Base-by-base conservation (phyloP, 1,139 yeast species). In the Nakaseomyces glabratus region DNA sequence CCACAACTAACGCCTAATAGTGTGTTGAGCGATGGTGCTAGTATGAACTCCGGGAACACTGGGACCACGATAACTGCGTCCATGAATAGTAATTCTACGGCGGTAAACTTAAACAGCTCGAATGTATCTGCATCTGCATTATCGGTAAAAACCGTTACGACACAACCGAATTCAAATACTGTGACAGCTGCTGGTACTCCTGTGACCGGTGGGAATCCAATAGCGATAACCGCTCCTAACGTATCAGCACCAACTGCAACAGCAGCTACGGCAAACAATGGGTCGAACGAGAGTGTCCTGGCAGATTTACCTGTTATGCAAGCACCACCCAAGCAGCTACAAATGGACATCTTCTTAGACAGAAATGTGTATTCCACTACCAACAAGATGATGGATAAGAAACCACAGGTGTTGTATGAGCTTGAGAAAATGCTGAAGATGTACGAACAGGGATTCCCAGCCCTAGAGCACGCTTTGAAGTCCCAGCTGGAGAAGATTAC, bases 391-490 rank as follows among this genome's bases (percentile, higher is more conserved):
- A 46, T 44, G 16, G 29, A 29, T 2, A 46, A 47, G 21, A 53
- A 53, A 32, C 54, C 56, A 12, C 44, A 42, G n/a, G 52, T 53
- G n/a, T 38, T 54, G 20, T 39, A 48, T 8, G 58, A 54, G 39
- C 42, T 55, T 21, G 49, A 51, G 31, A 35, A 35, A 9, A 38
- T 55, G 20, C 43, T 55, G 11, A 42, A 45, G 35, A 43, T 51
- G 48, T 51, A 49, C 26, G 58, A 55, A 25, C 55, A 52, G 9
- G 50, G 53, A 4, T 36, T 55, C 10, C 54, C 59, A 3, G 50
- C 47, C 1, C 35, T 55, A 24, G 58, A 55, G 30, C 42, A 40
- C 24, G 48, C 58, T 1, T 36, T 55, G 17, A 49, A 49, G 38
- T 43, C 42, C 24, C 53, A 49, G 35, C 31, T 49, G 11, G 28